Evolutionary conservation across 2,329 filamentous ascomycete genomes (phyloP), one percentile per base, ranked within the genome.

Genomic region (Verticillium nonalfalfae): DNA sequence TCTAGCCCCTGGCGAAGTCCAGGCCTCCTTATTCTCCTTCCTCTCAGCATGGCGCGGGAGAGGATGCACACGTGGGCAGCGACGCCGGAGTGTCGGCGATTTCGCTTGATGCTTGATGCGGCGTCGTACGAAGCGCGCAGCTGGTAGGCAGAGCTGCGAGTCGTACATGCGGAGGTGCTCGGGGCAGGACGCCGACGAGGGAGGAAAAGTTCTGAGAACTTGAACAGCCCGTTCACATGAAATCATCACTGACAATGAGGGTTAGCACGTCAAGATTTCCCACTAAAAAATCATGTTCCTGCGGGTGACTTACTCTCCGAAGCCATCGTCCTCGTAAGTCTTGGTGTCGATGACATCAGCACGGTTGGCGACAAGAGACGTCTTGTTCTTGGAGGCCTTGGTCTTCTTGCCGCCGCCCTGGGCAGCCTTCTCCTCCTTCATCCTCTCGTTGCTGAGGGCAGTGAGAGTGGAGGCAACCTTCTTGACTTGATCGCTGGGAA

Each of bases 391-490:
- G 64, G 91, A 90, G 4, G 93, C 93, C 85, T 98, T 98, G 69
- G 83, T 87, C 87, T 98, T 99, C 90, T 98, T 99, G 71, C 89
- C 91, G 60, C 91, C 88, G 83, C 97, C 97, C 67, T 97, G 92
- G 3, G 91, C 86, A 4, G 89, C 88, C 84, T 98, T 97, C 84
- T 99, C 95, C 76, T 97, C 93, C 81, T 93, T 96, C 89, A 98
- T 89, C 84, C 96, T 97, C 85, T 98, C 95, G 74, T 99, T 99
- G 73, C 91, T 85, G 61, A 97, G 83, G 5, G 93, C 89, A n/a
- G 93, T 97, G 71, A 99, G 78, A 5, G 85, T 84, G 75, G 90
- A 96, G 13, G 92, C 86, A 67, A 97, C 86, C 83, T 98, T 98
- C 85, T 98, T 97, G 78, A 98, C 93, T 79, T 98, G 93, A 61